Conservation (phyloP, 2,329 filamentous ascomycete genomes). For the Xylariaceae sp. region DNA sequence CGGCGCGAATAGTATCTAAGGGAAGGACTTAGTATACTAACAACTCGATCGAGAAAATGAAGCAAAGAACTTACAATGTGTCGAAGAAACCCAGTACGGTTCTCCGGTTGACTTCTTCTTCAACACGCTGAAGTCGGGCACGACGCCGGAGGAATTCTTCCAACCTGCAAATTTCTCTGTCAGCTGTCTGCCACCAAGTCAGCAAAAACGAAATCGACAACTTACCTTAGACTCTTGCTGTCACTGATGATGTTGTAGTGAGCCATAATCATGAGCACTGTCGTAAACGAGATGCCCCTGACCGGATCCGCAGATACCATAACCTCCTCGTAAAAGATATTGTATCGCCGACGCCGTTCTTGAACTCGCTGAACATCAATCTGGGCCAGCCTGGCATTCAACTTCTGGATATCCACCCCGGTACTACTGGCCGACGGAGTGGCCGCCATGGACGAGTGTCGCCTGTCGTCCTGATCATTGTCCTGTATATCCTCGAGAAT, state of each 20-base stretch:
- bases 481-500: slow-evolving; percentile 80
- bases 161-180: slow-evolving; percentile 48
- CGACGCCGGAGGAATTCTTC: slow-evolving; percentile 92
- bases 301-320: slow-evolving; percentile 88
- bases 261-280: slow-evolving; percentile 88
- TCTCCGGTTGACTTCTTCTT: slow-evolving; percentile 87
- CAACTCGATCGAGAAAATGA: background rate
- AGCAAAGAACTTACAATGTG: slow-evolving; percentile 57
- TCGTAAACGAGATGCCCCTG: slow-evolving; percentile 84
- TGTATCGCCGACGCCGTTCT: slow-evolving; percentile 71
- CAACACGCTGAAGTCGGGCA: slow-evolving; percentile 84
- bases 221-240: slow-evolving; percentile 81
- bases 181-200: background rate
- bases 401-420: slow-evolving; percentile 65
- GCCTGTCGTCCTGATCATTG: slow-evolving; percentile 43
- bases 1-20: slow-evolving; percentile 71
- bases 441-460: slow-evolving; percentile 49
- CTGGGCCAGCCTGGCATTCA: slow-evolving; percentile 66
- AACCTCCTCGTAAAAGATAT: slow-evolving; percentile 95
- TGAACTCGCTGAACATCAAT: slow-evolving; percentile 74
- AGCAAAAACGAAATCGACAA: slow-evolving; percentile 22
- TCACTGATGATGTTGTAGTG: slow-evolving; percentile 99
- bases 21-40: slow-evolving; percentile 18
- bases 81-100: slow-evolving; percentile 94
- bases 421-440: slow-evolving; percentile 44